Conservation (phyloP, 2,329 filamentous ascomycete species). For the Furcasterigmium sp. region DNA sequence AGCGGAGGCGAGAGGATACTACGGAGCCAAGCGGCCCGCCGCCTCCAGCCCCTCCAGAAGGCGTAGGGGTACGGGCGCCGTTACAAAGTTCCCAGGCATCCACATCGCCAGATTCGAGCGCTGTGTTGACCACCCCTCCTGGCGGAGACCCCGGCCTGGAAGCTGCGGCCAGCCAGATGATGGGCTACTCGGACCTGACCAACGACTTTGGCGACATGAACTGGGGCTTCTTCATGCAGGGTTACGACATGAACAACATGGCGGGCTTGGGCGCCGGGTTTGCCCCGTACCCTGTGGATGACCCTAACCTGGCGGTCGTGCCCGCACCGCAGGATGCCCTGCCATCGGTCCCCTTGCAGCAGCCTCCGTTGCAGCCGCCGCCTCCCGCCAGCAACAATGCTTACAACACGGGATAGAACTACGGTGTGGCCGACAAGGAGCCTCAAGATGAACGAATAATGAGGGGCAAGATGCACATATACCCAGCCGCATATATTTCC, state of each 20-base stretch:
- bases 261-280: conserved; percentile 19
- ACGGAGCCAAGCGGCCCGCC: conserved; percentile 1
- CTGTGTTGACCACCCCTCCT: conserved; percentile 25
- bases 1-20: conserved; percentile 11
- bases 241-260: conserved; percentile 27
- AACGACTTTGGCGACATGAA: conserved; percentile 35
- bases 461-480: no score
- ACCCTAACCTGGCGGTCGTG: background rate
- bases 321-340: conserved; percentile 11
- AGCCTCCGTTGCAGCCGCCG: background rate
- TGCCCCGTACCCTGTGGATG: conserved; percentile 11
- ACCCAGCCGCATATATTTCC: no score
- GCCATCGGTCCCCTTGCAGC: conserved; percentile 5
- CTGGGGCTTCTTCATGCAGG: conserved; percentile 42
- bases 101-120: conserved; percentile 9
- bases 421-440: no score
- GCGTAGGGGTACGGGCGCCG: background rate
- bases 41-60: background rate
- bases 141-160: conserved; percentile 11
- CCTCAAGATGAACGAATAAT: no score
- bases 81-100: background rate
- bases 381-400: background rate
- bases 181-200: conserved; percentile 17
- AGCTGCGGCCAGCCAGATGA: conserved; percentile 2
- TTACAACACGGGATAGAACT: background rate